phyloP scores from a whole-genome alignment of 495 filamentous ascomycete species.

The Choiromyces venosus region DNA sequence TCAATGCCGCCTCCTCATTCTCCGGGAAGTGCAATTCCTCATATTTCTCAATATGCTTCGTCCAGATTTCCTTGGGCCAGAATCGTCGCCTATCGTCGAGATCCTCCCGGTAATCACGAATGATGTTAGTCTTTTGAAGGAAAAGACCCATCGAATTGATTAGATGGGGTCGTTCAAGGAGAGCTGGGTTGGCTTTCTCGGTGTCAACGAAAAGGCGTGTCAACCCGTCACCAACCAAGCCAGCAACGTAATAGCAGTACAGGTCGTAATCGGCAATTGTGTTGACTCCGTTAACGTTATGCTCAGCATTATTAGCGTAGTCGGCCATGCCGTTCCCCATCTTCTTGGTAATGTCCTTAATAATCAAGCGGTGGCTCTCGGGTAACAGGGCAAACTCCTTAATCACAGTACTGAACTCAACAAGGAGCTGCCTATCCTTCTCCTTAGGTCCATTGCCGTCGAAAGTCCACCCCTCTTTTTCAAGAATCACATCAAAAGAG shows the following conservation, averaged over 20 bases:
- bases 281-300: slow-evolving; percentile 70
- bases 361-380: slow-evolving; percentile 72
- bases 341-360: slow-evolving; percentile 87
- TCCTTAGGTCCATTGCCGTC: slow-evolving; percentile 79
- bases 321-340: slow-evolving; percentile 99
- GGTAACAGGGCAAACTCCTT: slow-evolving; percentile 86
- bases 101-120: slow-evolving; percentile 89
- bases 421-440: slow-evolving; percentile 86
- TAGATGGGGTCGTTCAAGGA: slow-evolving; percentile 70
- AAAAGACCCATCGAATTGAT: slow-evolving; percentile 96
- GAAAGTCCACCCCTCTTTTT: slow-evolving; percentile 85
- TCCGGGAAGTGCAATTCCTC: slow-evolving; percentile 82
- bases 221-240: slow-evolving; percentile 86
- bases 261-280: slow-evolving; percentile 84
- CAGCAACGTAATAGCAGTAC: slow-evolving; percentile 98
- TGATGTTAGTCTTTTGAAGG: slow-evolving; percentile 97
- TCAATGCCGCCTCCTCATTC: slow-evolving; percentile 70
- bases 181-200: slow-evolving; percentile 75
- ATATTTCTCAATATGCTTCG: slow-evolving; percentile 82
- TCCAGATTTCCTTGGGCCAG: slow-evolving; percentile 95
- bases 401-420: slow-evolving; percentile 83
- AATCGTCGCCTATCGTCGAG: slow-evolving; percentile 78
- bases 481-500: slow-evolving; percentile 68
- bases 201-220: slow-evolving; percentile 88
- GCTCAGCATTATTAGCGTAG: slow-evolving; percentile 74